Conservation (phyloP, 495 filamentous ascomycete species). For the Platismatia glauca region DNA sequence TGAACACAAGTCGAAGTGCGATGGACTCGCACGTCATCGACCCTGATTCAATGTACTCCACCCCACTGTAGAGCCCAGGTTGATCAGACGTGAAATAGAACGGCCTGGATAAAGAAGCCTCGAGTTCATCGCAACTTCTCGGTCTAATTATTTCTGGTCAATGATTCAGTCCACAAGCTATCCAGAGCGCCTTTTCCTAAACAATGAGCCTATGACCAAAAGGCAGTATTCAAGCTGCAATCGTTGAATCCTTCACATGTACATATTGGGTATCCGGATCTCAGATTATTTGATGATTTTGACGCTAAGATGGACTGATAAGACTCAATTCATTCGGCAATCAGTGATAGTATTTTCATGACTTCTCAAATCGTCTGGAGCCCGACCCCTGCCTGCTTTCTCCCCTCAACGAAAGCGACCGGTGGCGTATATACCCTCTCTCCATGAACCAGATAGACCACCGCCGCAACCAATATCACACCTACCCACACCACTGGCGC, state of each 20-base stretch:
- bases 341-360: too few species aligned
- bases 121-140: background rate
- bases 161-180: background rate
- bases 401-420: constrained; percentile 29
- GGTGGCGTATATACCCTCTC: constrained; percentile 28
- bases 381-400: constrained; percentile 1
- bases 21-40: background rate
- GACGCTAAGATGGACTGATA: too few species aligned
- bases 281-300: too few species aligned
- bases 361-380: background rate
- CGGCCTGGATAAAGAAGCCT: background rate
- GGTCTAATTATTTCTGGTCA: background rate
- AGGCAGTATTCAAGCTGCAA: background rate
- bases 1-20: background rate
- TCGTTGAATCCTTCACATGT: background rate
- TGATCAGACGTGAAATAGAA: background rate
- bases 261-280: background rate
- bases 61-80: background rate
- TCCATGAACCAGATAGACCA: constrained; percentile 27
- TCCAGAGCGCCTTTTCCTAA: background rate
- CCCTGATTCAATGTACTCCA: background rate
- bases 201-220: background rate
- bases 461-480: constrained; percentile 23
- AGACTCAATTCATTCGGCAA: too few species aligned
- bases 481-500: constrained; percentile 25